phyloP scores from a whole-genome alignment of 2,329 filamentous ascomycete genomes.

The Ilyonectria destructans region DNA sequence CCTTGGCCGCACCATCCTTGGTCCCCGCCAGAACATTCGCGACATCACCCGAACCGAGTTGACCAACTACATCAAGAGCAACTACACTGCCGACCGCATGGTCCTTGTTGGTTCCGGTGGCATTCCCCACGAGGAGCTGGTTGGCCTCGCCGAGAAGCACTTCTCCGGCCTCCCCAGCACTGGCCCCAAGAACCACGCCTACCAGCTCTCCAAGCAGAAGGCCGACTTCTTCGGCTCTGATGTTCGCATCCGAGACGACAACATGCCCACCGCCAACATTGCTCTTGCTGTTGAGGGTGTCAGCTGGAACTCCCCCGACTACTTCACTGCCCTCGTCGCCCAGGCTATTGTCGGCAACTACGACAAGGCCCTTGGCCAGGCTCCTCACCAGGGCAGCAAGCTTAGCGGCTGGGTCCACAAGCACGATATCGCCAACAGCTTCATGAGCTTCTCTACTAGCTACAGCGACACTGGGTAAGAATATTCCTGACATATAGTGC shows the following conservation, averaged over 20 bases:
- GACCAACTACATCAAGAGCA: conserved; percentile 97
- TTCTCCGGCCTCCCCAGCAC: conserved; percentile 86
- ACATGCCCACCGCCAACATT: conserved; percentile 95
- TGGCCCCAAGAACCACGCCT: conserved; percentile 82
- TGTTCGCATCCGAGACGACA: conserved; percentile 95
- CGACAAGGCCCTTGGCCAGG: conserved; percentile 98
- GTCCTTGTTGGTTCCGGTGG: conserved; percentile 97
- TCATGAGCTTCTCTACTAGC: conserved; percentile 99
- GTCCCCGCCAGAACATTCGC: conserved; percentile 98
- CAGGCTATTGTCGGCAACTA: conserved; percentile 99
- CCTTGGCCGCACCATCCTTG: conserved; percentile 96
- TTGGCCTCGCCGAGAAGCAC: conserved; percentile 97
- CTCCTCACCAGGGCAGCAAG: conserved; percentile 97
- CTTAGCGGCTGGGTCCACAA: conserved; percentile 95
- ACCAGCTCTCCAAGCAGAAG: conserved; percentile 85
- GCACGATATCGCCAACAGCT: conserved; percentile 97
- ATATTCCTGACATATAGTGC: not conserved
- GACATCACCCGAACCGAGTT: conserved; percentile 95
- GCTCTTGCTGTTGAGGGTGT: conserved; percentile 99
- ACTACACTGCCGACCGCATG: conserved; percentile 99
- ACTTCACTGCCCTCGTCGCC: conserved; percentile 97
- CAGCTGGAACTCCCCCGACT: conserved; percentile 99
- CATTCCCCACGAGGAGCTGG: conserved; percentile 92
- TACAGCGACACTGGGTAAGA: conserved; percentile 98
- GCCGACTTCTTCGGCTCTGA: conserved; percentile 98